Conservation (phyloP, 208 protist genomes). For the Endotrypanum monterogeii region DNA sequence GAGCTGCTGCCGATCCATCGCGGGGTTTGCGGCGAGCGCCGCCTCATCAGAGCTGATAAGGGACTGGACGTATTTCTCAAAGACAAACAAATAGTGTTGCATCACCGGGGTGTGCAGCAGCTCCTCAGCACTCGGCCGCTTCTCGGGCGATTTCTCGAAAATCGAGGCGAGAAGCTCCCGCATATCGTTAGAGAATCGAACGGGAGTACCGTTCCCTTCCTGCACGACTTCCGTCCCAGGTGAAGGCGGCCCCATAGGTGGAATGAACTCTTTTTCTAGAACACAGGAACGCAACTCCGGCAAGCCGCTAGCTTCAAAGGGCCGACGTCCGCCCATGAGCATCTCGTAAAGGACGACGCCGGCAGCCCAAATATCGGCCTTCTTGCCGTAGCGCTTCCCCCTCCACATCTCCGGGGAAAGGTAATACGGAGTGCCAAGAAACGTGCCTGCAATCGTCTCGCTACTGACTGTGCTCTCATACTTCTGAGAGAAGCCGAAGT, state of each 20-base stretch:
- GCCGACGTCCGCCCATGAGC: slow-evolving; percentile 72
- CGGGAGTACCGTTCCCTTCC: not conserved
- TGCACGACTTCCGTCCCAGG: slow-evolving; percentile 15
- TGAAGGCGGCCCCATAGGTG: slow-evolving; percentile 44
- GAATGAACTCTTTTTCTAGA: slow-evolving; percentile 46
- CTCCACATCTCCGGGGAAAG: slow-evolving; percentile 91
- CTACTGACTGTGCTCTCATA: slow-evolving; percentile 88
- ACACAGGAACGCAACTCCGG: slow-evolving; percentile 65
- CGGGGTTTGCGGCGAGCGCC: slow-evolving; percentile 34
- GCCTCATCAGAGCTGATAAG: slow-evolving; percentile 49
- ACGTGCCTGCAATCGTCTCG: slow-evolving; percentile 80
- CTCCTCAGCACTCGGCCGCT: slow-evolving; percentile 72
- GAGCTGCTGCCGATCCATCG: slow-evolving; percentile 35
- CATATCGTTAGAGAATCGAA: slow-evolving; percentile 70
- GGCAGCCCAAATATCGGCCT: slow-evolving; percentile 87
- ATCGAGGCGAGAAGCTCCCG: slow-evolving; percentile 67
- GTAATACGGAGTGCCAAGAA: slow-evolving; percentile 93
- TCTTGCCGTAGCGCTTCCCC: slow-evolving; percentile 83
- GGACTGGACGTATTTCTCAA: slow-evolving; percentile 66
- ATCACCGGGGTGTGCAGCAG: slow-evolving; percentile 77
- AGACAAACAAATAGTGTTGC: slow-evolving; percentile 79
- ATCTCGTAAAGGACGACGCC: slow-evolving; percentile 88
- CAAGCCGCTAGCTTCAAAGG: slow-evolving; percentile 69
- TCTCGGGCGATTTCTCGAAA: slow-evolving; percentile 62
- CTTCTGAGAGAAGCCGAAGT: slow-evolving; percentile 93